phyloP scores from a whole-genome alignment of 1,284 basidiomycete genomes.

The Pascua guehoae region DNA sequence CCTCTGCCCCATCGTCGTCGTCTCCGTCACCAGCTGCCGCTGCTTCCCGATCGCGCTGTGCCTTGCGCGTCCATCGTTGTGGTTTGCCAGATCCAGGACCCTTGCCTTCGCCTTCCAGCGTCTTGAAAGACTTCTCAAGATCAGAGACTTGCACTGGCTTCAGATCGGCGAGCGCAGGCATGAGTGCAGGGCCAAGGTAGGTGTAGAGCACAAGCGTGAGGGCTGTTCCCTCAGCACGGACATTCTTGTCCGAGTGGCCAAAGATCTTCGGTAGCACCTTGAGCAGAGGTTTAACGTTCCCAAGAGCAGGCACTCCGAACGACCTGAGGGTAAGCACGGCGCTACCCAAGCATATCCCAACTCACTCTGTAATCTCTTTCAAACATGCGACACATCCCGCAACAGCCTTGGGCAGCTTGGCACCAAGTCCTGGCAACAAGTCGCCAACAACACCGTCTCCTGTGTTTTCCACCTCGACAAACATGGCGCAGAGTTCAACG shows the following conservation, averaged over 20 bases:
- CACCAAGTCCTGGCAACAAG: constrained; percentile 74
- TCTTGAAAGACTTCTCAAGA: constrained; percentile 83
- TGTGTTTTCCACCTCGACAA: constrained; percentile 88
- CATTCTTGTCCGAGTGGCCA: constrained; percentile 90
- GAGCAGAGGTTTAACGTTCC: constrained; percentile 71
- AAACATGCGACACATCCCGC: constrained; percentile 74
- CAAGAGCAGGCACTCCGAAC: constrained; percentile 76
- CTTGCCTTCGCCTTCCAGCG: constrained; percentile 73
- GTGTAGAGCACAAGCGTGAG: constrained; percentile 79
- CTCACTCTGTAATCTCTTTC: constrained; percentile 70
- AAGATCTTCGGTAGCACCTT: constrained; percentile 91
- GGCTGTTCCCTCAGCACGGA: constrained; percentile 82
- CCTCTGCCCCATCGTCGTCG: constrained; percentile 26
- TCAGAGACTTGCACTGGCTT: constrained; percentile 99
- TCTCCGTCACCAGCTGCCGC: constrained; percentile 50
- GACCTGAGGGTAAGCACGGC: constrained; percentile 52
- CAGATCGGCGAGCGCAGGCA: constrained; percentile 81
- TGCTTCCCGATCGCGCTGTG: constrained; percentile 68
- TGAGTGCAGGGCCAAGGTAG: constrained; percentile 82
- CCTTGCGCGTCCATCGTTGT: constrained; percentile 71
- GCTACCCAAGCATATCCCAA: constrained; percentile 1
- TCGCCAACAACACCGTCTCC: constrained; percentile 86
- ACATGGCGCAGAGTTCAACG: constrained; percentile 79
- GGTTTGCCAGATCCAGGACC: constrained; percentile 78
- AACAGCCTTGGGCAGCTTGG: constrained; percentile 94